Evolutionary conservation across 371 early-diverging fungal genomes (phyloP).

Genomic region (Haplosporangium sp.): DNA sequence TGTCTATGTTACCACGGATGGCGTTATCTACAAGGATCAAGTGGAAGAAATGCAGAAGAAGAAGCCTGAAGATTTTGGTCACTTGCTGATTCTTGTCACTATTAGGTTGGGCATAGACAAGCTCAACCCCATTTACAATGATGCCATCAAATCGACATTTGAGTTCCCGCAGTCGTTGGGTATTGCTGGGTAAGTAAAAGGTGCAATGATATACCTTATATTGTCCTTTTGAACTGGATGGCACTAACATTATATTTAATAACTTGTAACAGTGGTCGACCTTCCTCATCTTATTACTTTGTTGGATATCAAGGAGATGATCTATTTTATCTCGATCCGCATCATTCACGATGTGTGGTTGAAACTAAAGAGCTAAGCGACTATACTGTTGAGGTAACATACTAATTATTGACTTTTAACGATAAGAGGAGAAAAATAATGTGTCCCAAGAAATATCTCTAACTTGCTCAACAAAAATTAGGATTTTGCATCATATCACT

Average conservation of each 20-base stretch:
- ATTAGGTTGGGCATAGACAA: conserved; percentile 90
- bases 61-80: conserved; percentile 58
- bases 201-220: not conserved
- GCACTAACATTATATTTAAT: not conserved
- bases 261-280: conserved; percentile 76
- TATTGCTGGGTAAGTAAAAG: conserved; percentile 83
- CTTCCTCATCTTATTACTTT: conserved; percentile 94
- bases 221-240: not conserved
- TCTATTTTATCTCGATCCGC: conserved; percentile 95
- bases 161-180: conserved; percentile 85
- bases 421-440: not conserved
- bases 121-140: conserved; percentile 87
- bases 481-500: conserved; percentile 88
- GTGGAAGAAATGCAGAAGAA: conserved; percentile 36
- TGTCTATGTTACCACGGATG: conserved; percentile 81
- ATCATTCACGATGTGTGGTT: conserved; percentile 81
- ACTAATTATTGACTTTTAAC: not conserved
- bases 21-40: conserved; percentile 75
- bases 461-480: conserved; percentile 14
- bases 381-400: conserved; percentile 63
- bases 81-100: conserved; percentile 86
- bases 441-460: not conserved
- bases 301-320: conserved; percentile 87
- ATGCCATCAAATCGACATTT: conserved; percentile 81
- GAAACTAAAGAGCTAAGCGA: conserved; percentile 64